Conservation (phyloP, 306 rosid species). For the Quercus dentata region DNA sequence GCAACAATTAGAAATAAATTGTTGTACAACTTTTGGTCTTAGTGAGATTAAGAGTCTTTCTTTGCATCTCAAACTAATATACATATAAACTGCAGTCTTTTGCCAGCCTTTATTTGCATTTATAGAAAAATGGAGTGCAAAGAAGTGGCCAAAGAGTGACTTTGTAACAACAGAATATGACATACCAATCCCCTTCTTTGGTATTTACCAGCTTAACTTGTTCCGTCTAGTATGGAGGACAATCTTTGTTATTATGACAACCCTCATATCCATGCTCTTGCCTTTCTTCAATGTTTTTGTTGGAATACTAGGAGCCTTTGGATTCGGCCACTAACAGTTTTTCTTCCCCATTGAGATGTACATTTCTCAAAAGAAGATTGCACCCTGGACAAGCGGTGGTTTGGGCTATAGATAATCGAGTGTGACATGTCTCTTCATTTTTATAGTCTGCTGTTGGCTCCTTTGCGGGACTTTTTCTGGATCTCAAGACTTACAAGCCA, state of each 20-base stretch:
- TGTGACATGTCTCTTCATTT: slow-evolving; percentile 39
- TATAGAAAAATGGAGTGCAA: slow-evolving; percentile 60
- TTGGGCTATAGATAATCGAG: slow-evolving; percentile 58
- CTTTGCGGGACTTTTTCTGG: slow-evolving; percentile 60
- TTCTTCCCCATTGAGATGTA: too few species aligned
- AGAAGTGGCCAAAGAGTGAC: slow-evolving; percentile 44
- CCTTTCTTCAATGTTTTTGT: too few species aligned
- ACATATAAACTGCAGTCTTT: slow-evolving; percentile 34
- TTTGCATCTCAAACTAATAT: background rate
- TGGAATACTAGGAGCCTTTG: too few species aligned
- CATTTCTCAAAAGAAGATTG: too few species aligned
- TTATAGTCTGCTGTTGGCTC: slow-evolving; percentile 64
- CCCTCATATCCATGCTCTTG: slow-evolving; percentile 8
- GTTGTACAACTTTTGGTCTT: background rate
- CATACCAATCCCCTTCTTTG: slow-evolving; percentile 45
- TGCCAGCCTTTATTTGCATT: slow-evolving; percentile 73
- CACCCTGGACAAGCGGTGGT: slow-evolving; percentile 42
- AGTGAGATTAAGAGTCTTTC: too few species aligned
- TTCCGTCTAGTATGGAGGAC: slow-evolving; percentile 70
- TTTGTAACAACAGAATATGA: slow-evolving; percentile 49
- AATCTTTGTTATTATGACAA: slow-evolving; percentile 48
- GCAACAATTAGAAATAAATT: background rate
- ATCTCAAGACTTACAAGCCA: slow-evolving; percentile 65
- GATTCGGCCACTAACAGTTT: too few species aligned
- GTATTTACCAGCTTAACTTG: slow-evolving; percentile 50